Percentiles rank a stretch among this genome's conserved stretches.
phyloP scores from a whole-genome alignment of 331 rosid species.

The Erythrophleum ivorense region DNA sequence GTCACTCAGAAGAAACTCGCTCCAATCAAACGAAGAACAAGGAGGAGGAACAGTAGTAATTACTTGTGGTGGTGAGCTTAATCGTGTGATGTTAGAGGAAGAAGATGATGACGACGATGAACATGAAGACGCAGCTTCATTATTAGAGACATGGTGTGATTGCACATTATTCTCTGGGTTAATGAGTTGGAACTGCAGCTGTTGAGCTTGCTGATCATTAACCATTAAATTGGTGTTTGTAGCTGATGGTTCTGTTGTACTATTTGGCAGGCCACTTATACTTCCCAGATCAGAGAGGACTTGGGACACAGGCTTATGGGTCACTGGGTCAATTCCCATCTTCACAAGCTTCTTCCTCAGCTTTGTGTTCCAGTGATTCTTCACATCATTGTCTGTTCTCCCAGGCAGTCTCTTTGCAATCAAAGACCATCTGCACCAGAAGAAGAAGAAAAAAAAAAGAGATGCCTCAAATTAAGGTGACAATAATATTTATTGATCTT shows the following conservation, averaged over 20 bases:
- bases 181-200: slow-evolving; percentile 47
- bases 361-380: slow-evolving; percentile 95
- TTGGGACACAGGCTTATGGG: slow-evolving; percentile 87
- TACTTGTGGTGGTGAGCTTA: slow-evolving; percentile 43
- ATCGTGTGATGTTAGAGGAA: slow-evolving; percentile 53
- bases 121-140: slow-evolving; percentile 74
- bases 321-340: slow-evolving; percentile 90
- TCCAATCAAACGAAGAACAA: slow-evolving; percentile 61
- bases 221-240: slow-evolving; percentile 35
- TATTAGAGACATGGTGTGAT: slow-evolving; percentile 42
- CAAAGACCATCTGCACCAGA: slow-evolving; percentile 74
- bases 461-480: background rate
- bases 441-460: background rate
- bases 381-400: slow-evolving; percentile 95
- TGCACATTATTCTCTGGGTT: slow-evolving; percentile 45
- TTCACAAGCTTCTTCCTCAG: slow-evolving; percentile 86
- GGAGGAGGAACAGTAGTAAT: slow-evolving; percentile 4
- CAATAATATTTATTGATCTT: background rate
- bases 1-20: slow-evolving; percentile 61
- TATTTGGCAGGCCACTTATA: slow-evolving; percentile 57
- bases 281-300: slow-evolving; percentile 77
- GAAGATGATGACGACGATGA: slow-evolving; percentile 79
- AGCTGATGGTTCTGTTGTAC: slow-evolving; percentile 40
- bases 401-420: slow-evolving; percentile 85
- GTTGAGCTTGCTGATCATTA: slow-evolving; percentile 37